phyloP scores from a whole-genome alignment of 2,329 filamentous ascomycete species.

The Fusarium sarcochroum region DNA sequence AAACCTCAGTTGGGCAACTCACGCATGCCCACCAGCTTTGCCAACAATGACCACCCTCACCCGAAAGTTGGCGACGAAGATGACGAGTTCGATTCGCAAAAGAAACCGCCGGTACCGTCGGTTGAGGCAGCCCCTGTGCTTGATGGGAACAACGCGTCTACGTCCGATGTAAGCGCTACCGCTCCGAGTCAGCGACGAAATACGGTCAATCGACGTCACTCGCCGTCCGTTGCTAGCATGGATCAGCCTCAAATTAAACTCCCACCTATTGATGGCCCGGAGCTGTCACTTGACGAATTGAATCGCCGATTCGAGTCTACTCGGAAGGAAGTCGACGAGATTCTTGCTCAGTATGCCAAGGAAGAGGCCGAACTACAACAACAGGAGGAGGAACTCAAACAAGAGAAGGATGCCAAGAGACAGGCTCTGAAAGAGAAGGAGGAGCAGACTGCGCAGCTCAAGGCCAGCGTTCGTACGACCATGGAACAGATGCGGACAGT shows the following conservation, averaged over 20 bases:
- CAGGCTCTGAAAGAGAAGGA: slow-evolving; percentile 90
- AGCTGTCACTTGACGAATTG: slow-evolving; percentile 80
- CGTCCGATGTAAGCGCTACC: slow-evolving; percentile 73
- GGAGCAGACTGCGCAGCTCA: slow-evolving; percentile 86
- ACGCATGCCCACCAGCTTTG: slow-evolving; percentile 69
- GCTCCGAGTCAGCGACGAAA: slow-evolving; percentile 57
- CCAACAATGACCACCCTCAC: slow-evolving; percentile 64
- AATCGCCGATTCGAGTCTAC: slow-evolving; percentile 85
- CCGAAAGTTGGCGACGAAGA: slow-evolving; percentile 59
- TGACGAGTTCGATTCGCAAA: slow-evolving; percentile 63
- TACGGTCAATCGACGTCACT: slow-evolving; percentile 81
- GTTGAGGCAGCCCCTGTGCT: slow-evolving; percentile 74
- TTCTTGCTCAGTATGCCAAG: slow-evolving; percentile 76
- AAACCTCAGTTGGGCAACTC: slow-evolving; percentile 71
- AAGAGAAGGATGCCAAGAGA: slow-evolving; percentile 84
- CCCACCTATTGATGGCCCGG: slow-evolving; percentile 66
- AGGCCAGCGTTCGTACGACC: slow-evolving; percentile 82
- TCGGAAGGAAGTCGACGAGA: slow-evolving; percentile 86
- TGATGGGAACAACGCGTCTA: slow-evolving; percentile 71
- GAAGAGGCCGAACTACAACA: slow-evolving; percentile 79
- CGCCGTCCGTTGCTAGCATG: slow-evolving; percentile 75
- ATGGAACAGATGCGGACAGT: slow-evolving; percentile 86
- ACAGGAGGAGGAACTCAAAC: slow-evolving; percentile 76
- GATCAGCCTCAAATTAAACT: slow-evolving; percentile 65
- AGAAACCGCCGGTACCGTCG: slow-evolving; percentile 64